Evolutionary conservation across 768 basidiomycete species (phyloP).

Genomic region (Boletellus ananiceps): DNA sequence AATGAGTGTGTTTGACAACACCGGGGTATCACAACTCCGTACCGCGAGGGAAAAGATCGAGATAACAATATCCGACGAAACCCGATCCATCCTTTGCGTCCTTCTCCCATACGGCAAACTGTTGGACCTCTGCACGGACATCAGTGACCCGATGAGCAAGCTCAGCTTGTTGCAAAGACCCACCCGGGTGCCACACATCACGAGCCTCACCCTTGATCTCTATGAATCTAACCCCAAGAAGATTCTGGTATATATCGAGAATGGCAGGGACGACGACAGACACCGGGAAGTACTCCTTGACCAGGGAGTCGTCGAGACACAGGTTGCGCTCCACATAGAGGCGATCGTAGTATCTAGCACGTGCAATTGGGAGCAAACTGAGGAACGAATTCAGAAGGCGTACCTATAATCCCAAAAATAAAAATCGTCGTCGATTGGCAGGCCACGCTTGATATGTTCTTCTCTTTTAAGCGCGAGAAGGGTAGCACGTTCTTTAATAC

Average conservation of each 20-base stretch:
- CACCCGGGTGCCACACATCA: conserved; percentile 80
- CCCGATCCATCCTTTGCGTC: conserved; percentile 63
- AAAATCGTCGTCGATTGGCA: conserved; percentile 66
- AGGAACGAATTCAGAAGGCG: background rate
- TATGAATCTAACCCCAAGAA: conserved; percentile 70
- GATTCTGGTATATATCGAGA: conserved; percentile 75
- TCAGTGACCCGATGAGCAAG: background rate
- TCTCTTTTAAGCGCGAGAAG: conserved; percentile 73
- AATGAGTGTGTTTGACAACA: background rate
- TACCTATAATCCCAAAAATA: conserved; percentile 85
- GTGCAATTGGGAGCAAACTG: background rate
- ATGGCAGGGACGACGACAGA: conserved; percentile 78
- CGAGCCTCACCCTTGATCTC: conserved; percentile 49
- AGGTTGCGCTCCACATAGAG: conserved; percentile 60
- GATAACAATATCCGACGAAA: conserved; percentile 83
- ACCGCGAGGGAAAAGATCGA: conserved; percentile 86
- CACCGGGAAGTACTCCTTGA: conserved; percentile 91
- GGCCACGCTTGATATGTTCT: conserved; percentile 56
- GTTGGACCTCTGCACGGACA: conserved; percentile 59
- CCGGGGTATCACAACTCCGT: conserved; percentile 6
- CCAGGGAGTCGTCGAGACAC: conserved; percentile 66
- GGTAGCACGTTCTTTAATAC: conserved; percentile 56
- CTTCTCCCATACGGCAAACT: conserved; percentile 82
- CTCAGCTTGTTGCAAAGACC: conserved; percentile 8
- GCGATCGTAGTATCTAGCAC: conserved; percentile 29